These are phyloP conservation scores for Prosopis cineraria DNA, from an alignment of 306 rosid species.

Conservation along the genomic window DNA sequence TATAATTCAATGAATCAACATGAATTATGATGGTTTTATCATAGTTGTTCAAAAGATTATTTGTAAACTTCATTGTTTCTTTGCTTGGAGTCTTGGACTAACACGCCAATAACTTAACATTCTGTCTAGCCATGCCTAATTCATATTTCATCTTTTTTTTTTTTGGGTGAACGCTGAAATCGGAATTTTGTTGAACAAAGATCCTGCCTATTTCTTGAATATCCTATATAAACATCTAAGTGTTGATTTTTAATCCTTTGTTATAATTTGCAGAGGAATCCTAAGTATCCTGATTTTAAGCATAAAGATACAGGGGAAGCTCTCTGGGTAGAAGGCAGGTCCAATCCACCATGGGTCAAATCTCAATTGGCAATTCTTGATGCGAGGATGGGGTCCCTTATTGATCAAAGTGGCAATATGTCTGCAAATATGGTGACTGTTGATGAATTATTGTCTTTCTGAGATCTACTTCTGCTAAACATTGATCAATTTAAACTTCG, in stretches of 20 bases:
- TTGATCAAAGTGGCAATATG: slow-evolving; percentile 48
- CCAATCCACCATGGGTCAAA: slow-evolving; percentile 85
- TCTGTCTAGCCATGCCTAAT: not conserved
- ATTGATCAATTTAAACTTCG: slow-evolving; percentile 4
- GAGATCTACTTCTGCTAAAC: slow-evolving; percentile 24
- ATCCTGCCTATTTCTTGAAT: not conserved
- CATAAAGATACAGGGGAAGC: slow-evolving; percentile 97
- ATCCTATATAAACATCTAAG: slow-evolving; percentile 11
- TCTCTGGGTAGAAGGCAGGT: slow-evolving; percentile 83
- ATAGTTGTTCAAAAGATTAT: not conserved
- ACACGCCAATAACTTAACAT: not conserved
- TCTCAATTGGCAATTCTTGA: slow-evolving; percentile 83
- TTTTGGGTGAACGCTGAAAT: not conserved
- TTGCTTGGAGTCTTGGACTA: not conserved
- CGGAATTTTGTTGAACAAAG: not conserved
- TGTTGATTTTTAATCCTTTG: slow-evolving; percentile 5
- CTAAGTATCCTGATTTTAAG: slow-evolving; percentile 89
- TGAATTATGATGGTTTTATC: not conserved
- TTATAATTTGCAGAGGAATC: slow-evolving; percentile 71
- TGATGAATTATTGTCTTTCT: slow-evolving; percentile 54
- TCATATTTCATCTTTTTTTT: not conserved
- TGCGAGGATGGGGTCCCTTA: slow-evolving; percentile 56
- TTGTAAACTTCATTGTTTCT: not conserved
- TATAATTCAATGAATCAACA: not conserved
- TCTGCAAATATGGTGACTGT: slow-evolving; percentile 46